Base-by-base conservation (phyloP, 495 filamentous ascomycete species). In the Sporormia fimetaria region DNA sequence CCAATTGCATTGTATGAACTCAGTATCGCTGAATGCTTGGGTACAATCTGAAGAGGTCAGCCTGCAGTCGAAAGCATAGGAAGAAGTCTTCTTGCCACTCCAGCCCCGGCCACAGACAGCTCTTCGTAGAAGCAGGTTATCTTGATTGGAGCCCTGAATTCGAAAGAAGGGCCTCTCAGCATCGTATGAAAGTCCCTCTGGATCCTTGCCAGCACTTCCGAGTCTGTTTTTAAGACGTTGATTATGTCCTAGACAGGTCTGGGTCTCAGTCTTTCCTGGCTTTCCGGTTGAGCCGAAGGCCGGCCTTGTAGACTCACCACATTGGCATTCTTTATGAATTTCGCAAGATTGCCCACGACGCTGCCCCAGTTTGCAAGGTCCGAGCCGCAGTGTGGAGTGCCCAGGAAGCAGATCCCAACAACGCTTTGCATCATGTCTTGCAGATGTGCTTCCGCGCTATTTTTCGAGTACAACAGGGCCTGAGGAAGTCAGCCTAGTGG, bases 341-440 rank as follows among this genome's bases (percentile, higher is more conserved):
- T 40, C 2, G 34, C 14, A n/a, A 27, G 3, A 4, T 29, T 37
- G 6, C 37, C 32, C 17, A 21, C 30, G 14, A 33, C 18, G 5
- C 6, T 23, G 4, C 9, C 44, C 49, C 49, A 52, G n/a, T 21
- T 15, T 5, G 49, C 49, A 6, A 26, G 31, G 17, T 43, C 27
- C 10, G 44, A 49, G 2, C 50, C 50, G 18, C 8, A 7, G 35
- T 54, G 45, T 2, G 50, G 50, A 2, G 50, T 54, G 3, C 45
- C 46, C 27, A 54, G 14, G 45, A 54, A 54, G 17, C 32, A 20
- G n/a, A 49, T 46, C 7, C 28, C 50, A 1, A 21, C 11, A 4
- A 33, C 44, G 7, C 14, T 15, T 14, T 21, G 4, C 15, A 36
- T n/a, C 7, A 52, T 30, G 1, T 37, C 9, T 15, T 22, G 22